Percentiles rank a stretch among this genome's conserved stretches.
phyloP scores from a whole-genome alignment of 2,329 filamentous ascomycete species.

The Aspergillus sp. region DNA sequence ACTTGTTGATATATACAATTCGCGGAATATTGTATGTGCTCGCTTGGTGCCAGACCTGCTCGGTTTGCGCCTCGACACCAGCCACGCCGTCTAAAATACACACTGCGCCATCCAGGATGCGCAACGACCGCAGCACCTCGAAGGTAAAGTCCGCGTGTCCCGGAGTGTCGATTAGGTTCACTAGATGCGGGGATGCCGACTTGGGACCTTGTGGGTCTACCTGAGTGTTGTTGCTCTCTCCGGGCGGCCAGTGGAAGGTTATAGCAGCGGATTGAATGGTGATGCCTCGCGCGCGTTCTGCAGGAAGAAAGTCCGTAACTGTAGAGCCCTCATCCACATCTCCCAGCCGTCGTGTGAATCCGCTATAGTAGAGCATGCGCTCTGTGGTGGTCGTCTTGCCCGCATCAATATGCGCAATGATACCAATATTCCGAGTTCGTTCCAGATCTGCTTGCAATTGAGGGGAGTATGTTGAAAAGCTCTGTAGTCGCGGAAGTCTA shows the following conservation, averaged over 20 bases:
- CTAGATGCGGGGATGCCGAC: constrained; percentile 65
- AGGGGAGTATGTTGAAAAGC: constrained; percentile 34
- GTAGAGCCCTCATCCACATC: constrained; percentile 97
- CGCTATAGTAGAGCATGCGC: constrained; percentile 97
- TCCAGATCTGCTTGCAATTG: constrained; percentile 47
- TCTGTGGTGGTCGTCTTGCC: constrained; percentile 98
- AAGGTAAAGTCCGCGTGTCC: constrained; percentile 98
- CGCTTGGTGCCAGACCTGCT: constrained; percentile 93
- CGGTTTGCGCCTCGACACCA: constrained; percentile 94
- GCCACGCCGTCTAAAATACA: constrained; percentile 92
- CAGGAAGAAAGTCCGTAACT: constrained; percentile 93
- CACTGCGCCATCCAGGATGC: constrained; percentile 87
- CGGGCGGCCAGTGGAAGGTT: constrained; percentile 87
- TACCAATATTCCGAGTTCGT: constrained; percentile 90
- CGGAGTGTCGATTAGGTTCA: constrained; percentile 94
- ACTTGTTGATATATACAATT: constrained; percentile 81
- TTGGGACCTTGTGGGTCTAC: constrained; percentile 45
- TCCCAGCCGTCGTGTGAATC: constrained; percentile 83
- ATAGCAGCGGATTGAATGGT: constrained; percentile 98
- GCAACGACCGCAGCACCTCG: constrained; percentile 87
- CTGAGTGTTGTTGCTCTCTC: constrained; percentile 22
- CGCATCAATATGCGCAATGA: constrained; percentile 98
- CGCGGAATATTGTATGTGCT: constrained; percentile 83
- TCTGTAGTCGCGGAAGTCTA: constrained; percentile 16
- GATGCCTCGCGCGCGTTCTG: constrained; percentile 89